Evolutionary conservation across 2,329 filamentous ascomycete species (phyloP), one percentile per base, ranked within the genome.

Genomic region (Tolypocladium sp.): DNA sequence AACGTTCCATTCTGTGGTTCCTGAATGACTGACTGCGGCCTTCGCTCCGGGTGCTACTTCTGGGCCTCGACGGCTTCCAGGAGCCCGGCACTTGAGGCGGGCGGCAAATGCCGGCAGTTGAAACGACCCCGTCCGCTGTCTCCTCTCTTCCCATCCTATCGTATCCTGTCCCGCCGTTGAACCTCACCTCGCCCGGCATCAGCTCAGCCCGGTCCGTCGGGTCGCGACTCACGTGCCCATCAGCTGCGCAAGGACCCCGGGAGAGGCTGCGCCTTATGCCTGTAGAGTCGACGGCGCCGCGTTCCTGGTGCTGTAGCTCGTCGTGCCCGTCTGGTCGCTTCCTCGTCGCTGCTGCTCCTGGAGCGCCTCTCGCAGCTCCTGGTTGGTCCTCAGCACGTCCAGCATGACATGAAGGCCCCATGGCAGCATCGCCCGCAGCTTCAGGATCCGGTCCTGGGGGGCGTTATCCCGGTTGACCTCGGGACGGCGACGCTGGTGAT

Each of bases 371-470:
- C 5, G 27, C 17, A 68, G 61, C 30, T 63, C 59, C 46, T 61
- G 57, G 0, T 54, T 10, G 13, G 25, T 46, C 15, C 68, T 62
- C 22, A 63, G 37, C 33, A 53, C 62, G 58, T 69, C 68, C 12
- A 49, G 59, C 9, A 62, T 55, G 15, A 69, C 63, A 6, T 67
- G 55, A 10, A 69, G 56, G 59, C 69, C 67, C 66, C 63, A 66
- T 17, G 60, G 30, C 7, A 60, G 61, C 56, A 65, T 38, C 1
- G 35, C 44, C 33, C 62, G 60, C 46, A 69, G 42, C 51, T 61
- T 46, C n/a, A 42, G 6, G 40, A 68, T 60, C 12, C 63, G 61
- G 20, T n/a, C 49, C 17, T 42, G 41, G 1, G 49, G 54, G 9
- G 37, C 12, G 30, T 25, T 4, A 15, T 25, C 42, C 42, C 42